Evolutionary conservation across 805 yeast species (phyloP), one percentile per base, ranked within the genome.

Genomic region (Myxozyma vanderwaltii): DNA sequence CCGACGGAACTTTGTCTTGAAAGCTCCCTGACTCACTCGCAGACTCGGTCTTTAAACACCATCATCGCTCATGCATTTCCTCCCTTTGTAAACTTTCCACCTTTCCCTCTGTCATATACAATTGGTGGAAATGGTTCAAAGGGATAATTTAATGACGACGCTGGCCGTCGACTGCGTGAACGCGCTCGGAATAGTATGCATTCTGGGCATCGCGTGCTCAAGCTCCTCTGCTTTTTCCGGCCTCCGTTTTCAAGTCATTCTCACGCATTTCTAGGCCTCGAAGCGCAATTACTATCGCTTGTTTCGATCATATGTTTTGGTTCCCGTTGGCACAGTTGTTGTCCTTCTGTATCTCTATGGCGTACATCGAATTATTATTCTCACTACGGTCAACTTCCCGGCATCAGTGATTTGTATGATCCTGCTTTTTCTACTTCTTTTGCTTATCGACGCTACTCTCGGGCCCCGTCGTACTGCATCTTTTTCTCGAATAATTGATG

Each of bases 321-420:
- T 82, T 1, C 82, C 86, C 0, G 51, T 77, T 5, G 86, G 87
- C 0, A 72, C 80, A 21, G 56, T 82, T 12, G 48, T 80, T 1
- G 70, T 80, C 21, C 71, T 84, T 46, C 63, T 74, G 53, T 69
- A 79, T 4, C 71, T 85, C 24, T 85, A 84, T 63, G 88, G 85
- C 0, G 71, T 83, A 48, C 79, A 85, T 67, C 70, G 73, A 58
- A 71, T 82, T 26, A 74, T 85, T 49, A 68, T 73, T 24, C 67
- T 76, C 48, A 78, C 81, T 5, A 75, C 79, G 4, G 78, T 86
- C 61, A 74, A 77, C 47, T 84, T 86, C 69, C 92, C 92, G 0
- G 80, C 87, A 5, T 85, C 89, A 2, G 91, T 86, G 31, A 77
- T 86, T 51, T 82, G 88, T 45, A 85, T 86, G 90, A 74, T 86